phyloP scores from a whole-genome alignment of 2,329 filamentous ascomycete species.

The Ophiobolus disseminans region DNA sequence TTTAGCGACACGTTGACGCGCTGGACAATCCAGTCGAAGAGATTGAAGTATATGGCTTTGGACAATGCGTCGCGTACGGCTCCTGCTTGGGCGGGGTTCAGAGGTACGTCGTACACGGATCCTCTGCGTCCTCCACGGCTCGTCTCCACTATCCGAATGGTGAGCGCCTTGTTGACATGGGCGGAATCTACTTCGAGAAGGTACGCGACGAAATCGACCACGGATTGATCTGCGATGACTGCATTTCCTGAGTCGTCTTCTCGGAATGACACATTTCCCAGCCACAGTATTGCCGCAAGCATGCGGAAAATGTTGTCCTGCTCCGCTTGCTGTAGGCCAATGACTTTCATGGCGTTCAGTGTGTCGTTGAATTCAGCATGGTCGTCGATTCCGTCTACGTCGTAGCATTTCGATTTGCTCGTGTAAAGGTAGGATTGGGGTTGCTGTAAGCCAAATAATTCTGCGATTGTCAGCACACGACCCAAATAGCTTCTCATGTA shows the following conservation, averaged over 20 bases:
- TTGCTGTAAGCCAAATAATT: conserved; percentile 87
- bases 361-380: conserved; percentile 88
- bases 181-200: conserved; percentile 84
- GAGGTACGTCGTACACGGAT: conserved; percentile 74
- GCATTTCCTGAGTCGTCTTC: conserved; percentile 93
- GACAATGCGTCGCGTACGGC: conserved; percentile 89
- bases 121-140: conserved; percentile 70
- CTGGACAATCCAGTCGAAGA: conserved; percentile 98
- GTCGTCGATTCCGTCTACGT: conserved; percentile 95
- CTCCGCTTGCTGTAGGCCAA: conserved; percentile 85
- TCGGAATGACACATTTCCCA: conserved; percentile 88
- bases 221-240: conserved; percentile 83
- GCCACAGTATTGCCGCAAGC: conserved; percentile 89
- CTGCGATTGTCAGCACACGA: conserved; percentile 45
- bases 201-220: conserved; percentile 94
- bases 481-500: background rate
- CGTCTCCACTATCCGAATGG: conserved; percentile 82
- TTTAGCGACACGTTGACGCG: conserved; percentile 88
- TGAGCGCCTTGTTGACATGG: conserved; percentile 84
- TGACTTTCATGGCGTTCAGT: conserved; percentile 90
- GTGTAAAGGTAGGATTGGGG: conserved; percentile 95
- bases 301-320: conserved; percentile 98
- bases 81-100: conserved; percentile 85
- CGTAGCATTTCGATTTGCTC: conserved; percentile 90
- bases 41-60: conserved; percentile 95